These are phyloP conservation scores for Trichoderma guizhouense DNA, from an alignment of 2,329 filamentous ascomycete species.

Conservation along the genomic window DNA sequence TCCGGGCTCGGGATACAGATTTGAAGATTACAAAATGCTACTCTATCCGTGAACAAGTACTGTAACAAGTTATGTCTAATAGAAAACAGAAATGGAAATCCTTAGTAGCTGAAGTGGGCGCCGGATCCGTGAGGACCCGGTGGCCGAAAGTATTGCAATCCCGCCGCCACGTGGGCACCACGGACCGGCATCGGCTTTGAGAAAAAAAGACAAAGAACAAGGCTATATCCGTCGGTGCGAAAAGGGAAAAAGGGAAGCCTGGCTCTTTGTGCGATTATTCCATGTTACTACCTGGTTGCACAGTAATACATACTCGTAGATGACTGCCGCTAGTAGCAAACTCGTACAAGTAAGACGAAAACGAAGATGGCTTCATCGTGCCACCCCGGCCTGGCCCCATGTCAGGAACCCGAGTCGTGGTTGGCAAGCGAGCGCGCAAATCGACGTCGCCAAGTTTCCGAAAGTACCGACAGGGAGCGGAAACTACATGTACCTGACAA, in stretches of 20 bases:
- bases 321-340: not conserved
- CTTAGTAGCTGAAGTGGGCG: not conserved
- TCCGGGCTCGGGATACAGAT: not conserved
- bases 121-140: not conserved
- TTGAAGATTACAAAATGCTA: not conserved
- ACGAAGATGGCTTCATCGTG: not conserved
- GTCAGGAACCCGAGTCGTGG: slow-evolving; percentile 17
- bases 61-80: not conserved
- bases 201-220: not conserved
- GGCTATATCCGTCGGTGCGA: not conserved
- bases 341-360: not conserved
- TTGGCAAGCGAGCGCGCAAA: slow-evolving; percentile 14
- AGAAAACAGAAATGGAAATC: not conserved
- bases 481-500: not conserved
- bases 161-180: slow-evolving; percentile 6
- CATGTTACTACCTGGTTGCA: not conserved
- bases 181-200: not conserved
- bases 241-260: not conserved
- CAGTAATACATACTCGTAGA: not conserved
- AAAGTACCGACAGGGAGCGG: slow-evolving; percentile 11
- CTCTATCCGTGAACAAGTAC: not conserved
- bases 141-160: not conserved
- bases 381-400: not conserved
- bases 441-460: slow-evolving; percentile 15
- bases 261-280: not conserved